A percentile compares a stretch with the other conserved stretches of the same genome.
Evolutionary conservation across 2,329 filamentous ascomycete species (phyloP).

Genomic region (Botryotinia calthae): DNA sequence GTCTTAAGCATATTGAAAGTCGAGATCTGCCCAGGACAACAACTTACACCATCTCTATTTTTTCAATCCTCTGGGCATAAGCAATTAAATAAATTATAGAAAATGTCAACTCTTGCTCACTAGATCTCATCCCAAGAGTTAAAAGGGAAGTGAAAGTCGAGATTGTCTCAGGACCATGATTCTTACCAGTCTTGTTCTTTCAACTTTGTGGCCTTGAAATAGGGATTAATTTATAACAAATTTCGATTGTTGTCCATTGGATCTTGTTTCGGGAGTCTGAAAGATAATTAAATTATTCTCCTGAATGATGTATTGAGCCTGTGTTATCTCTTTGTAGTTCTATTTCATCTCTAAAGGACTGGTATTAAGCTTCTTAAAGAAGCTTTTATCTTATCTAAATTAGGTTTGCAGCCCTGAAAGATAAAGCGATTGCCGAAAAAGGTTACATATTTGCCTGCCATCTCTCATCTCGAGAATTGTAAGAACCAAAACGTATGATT

Average conservation of each 20-base stretch:
- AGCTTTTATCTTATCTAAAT: background rate
- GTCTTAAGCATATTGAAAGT: background rate
- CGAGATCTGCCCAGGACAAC: background rate
- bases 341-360: background rate
- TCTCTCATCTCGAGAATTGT: background rate
- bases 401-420: background rate
- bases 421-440: background rate
- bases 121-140: background rate
- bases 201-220: background rate
- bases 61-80: background rate
- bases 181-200: background rate
- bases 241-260: background rate
- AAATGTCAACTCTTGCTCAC: background rate
- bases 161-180: background rate
- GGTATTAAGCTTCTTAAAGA: background rate
- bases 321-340: too few species aligned
- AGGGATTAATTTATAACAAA: background rate
- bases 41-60: background rate
- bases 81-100: background rate
- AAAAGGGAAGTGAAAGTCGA: background rate
- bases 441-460: background rate
- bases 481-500: background rate
- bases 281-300: background rate
- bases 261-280: background rate
- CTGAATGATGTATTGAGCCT: background rate